Conservation (phyloP, 2,329 filamentous ascomycete genomes). For the Pyrenophora seminiperda region DNA sequence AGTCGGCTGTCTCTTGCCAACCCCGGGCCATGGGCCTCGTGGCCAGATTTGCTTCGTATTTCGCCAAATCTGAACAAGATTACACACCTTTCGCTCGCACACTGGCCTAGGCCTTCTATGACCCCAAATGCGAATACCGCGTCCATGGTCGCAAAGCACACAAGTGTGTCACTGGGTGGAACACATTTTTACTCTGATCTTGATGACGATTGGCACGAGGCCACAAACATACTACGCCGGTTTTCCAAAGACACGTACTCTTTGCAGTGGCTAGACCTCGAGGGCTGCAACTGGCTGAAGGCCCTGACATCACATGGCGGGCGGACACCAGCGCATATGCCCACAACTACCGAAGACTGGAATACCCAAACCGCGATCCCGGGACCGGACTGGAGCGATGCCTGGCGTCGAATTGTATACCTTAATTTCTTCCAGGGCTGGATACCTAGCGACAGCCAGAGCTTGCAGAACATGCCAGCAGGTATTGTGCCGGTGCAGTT, state of each 20-base stretch:
- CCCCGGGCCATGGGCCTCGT: conserved; percentile 56
- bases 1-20: conserved; percentile 64
- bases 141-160: conserved; percentile 51
- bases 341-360: conserved; percentile 8
- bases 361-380: conserved; percentile 15
- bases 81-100: conserved; percentile 66
- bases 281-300: conserved; percentile 64
- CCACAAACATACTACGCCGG: conserved; percentile 60
- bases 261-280: conserved; percentile 65
- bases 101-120: conserved; percentile 65
- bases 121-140: conserved; percentile 59
- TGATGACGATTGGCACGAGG: conserved; percentile 62
- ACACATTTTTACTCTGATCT: conserved; percentile 59
- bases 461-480: conserved; percentile 44
- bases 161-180: conserved; percentile 56
- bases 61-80: conserved; percentile 60
- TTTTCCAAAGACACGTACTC: conserved; percentile 62
- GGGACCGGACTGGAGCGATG: conserved; percentile 47
- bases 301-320: conserved; percentile 54
- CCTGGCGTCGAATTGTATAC: conserved; percentile 53
- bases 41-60: conserved; percentile 60
- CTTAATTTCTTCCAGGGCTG: conserved; percentile 53
- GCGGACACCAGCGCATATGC: not conserved
- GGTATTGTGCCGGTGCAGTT: conserved; percentile 42
- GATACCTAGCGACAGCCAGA: conserved; percentile 44